Base-by-base conservation (phyloP, 2,329 filamentous ascomycete species). In the Domatiomyces catenatus region DNA sequence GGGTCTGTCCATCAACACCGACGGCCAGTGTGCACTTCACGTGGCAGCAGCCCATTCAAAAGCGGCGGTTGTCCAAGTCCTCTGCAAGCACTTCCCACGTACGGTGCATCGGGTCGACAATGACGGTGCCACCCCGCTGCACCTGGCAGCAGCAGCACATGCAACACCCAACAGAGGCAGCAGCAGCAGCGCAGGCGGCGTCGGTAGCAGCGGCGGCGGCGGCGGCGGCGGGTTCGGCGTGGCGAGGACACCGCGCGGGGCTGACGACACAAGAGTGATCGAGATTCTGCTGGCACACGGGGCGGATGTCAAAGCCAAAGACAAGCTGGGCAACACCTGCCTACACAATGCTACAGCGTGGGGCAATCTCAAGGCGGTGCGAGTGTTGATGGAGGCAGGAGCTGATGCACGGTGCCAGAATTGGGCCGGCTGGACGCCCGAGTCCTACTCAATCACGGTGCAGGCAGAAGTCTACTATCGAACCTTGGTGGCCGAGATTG, bases 401-500 rank as follows among this genome's bases (percentile, higher is more conserved):
- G 86, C 87, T 0, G 82, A 88, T 58, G 77, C 84, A 0, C 74
- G 83, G 50, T 78, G 77, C 50, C 74, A 75, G 58, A 94, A 94
- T 62, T 70, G 79, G 1, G 86, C 82, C 72, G 82, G 79, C 62
- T 93, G 87, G 85, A 88, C 81, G 1, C 83, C 88, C 0, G 75
- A 88, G n/a, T 79, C 82, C 17, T 94, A 94, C 65, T 86, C 81
- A 55, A 80, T 84, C 12, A 90, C 84, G 0, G 81, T 87, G 6
- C 83, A 87, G 62, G 85, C 86, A 1, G 86, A 93, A 66, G 83
- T 88, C 0, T 92, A 93, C 63, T 81, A 92, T 54, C 86, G 85
- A 67, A 79, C 79, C 12, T 67, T 94, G 49, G 80, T 92, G 3
- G 74, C 74, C 0, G 86, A 92, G 60, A 76, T 80, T 17, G 83